A percentile compares a stretch with the other conserved stretches of the same genome.
Conservation (phyloP, 768 basidiomycete species). For the Exidia glandulosa region DNA sequence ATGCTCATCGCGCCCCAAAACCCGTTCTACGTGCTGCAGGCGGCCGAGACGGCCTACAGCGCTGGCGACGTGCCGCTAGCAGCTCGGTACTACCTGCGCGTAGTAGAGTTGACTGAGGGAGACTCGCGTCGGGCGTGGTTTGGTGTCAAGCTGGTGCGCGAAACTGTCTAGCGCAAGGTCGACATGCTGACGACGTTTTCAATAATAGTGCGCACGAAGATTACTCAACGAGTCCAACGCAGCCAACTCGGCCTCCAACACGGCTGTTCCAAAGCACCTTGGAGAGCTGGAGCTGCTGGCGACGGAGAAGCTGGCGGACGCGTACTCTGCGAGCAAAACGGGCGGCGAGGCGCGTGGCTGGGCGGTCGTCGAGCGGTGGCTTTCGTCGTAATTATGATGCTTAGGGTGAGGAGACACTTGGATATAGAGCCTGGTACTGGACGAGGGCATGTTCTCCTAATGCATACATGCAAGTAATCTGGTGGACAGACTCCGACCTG, state of each 20-base stretch:
- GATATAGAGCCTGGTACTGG: too few species aligned
- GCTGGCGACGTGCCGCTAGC: conserved; percentile 63
- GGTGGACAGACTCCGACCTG: too few species aligned
- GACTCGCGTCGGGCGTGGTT: conserved; percentile 59
- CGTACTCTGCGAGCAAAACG: conserved; percentile 27
- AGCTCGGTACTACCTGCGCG: conserved; percentile 67
- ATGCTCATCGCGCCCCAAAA: conserved; percentile 79
- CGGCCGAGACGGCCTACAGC: conserved; percentile 82
- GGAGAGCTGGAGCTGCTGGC: conserved; percentile 58
- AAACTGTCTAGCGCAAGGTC: neutral
- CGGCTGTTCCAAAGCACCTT: conserved; percentile 43
- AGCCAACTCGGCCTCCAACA: conserved; percentile 32
- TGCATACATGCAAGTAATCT: too few species aligned
- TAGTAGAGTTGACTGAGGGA: conserved; percentile 65
- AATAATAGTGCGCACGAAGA: conserved; percentile 42
- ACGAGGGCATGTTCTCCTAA: too few species aligned
- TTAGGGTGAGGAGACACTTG: too few species aligned
- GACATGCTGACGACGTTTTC: conserved; percentile 4
- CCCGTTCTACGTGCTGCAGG: conserved; percentile 71
- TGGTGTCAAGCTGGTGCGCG: conserved; percentile 67
- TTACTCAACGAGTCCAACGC: conserved; percentile 34
- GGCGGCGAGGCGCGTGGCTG: neutral
- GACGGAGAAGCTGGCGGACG: conserved; percentile 54
- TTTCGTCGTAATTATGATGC: neutral
- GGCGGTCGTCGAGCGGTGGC: neutral